Conservation (phyloP, 352 stramenopile genomes). For the Phytopythium mirpurense region DNA sequence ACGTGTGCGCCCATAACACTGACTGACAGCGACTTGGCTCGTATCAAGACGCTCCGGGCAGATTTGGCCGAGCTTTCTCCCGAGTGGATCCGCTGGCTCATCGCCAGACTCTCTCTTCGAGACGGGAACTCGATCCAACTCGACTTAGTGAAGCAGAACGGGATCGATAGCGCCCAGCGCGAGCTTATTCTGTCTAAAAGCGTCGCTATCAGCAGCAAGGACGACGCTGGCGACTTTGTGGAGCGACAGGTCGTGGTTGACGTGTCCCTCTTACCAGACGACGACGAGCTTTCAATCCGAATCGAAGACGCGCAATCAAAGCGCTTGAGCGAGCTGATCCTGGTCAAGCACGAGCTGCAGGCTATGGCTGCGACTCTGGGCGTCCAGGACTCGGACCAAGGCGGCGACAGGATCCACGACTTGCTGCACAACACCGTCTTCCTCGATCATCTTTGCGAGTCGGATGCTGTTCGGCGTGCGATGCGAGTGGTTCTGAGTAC, state of each 20-base stretch:
- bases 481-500: not conserved
- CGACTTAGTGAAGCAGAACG: slow-evolving; percentile 13
- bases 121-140: slow-evolving; percentile 16
- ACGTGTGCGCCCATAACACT: slow-evolving; percentile 8
- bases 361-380: not conserved
- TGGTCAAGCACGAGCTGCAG: slow-evolving; percentile 1
- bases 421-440: not conserved
- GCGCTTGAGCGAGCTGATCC: slow-evolving; percentile 26
- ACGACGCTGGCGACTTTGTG: not conserved
- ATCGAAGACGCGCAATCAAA: slow-evolving; percentile 5
- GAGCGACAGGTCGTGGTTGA: slow-evolving; percentile 21
- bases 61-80: slow-evolving; percentile 29
- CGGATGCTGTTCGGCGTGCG: not conserved
- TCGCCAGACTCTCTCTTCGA: slow-evolving; percentile 22
- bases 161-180: slow-evolving; percentile 5
- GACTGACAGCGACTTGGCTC: slow-evolving; percentile 13
- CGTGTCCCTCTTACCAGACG: slow-evolving; percentile 24
- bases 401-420: not conserved
- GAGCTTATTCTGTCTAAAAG: slow-evolving; percentile 15
- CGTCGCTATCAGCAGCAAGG: slow-evolving; percentile 9
- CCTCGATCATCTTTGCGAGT: not conserved
- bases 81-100: slow-evolving; percentile 33
- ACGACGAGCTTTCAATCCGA: not conserved
- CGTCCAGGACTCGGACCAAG: not conserved
- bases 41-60: slow-evolving; percentile 19